Conservation (phyloP, 2,329 filamentous ascomycete genomes). For the Talaromyces amestolkiae region DNA sequence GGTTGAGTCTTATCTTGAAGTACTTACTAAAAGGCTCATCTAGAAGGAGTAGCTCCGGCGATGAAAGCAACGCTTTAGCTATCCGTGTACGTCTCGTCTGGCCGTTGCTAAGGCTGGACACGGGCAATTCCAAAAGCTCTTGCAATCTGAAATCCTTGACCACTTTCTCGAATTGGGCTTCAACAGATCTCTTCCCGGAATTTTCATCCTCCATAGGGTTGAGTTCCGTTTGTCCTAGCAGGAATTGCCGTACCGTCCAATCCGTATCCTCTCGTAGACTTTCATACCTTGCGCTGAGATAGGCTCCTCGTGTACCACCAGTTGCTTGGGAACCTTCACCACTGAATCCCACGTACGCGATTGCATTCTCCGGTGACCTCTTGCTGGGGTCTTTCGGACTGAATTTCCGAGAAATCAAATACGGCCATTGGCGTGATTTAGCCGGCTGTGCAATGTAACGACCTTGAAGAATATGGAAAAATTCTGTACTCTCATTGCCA, state of each 20-base stretch:
- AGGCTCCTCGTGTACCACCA: slow-evolving; percentile 62
- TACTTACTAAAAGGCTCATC: slow-evolving; percentile 82
- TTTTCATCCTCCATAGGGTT: slow-evolving; percentile 64
- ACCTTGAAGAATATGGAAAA: slow-evolving; percentile 76
- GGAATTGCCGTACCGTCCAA: slow-evolving; percentile 76
- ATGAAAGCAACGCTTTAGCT: slow-evolving; percentile 74
- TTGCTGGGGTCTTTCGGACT: slow-evolving; percentile 50
- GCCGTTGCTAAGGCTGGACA: slow-evolving; percentile 88
- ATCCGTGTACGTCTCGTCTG: slow-evolving; percentile 86
- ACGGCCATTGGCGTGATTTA: slow-evolving; percentile 72
- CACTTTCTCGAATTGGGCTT: slow-evolving; percentile 56
- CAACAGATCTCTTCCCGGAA: slow-evolving; percentile 38
- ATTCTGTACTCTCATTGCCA: slow-evolving; percentile 77
- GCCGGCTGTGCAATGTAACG: slow-evolving; percentile 74
- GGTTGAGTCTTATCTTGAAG: background rate
- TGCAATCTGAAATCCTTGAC: slow-evolving; percentile 67
- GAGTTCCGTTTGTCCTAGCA: slow-evolving; percentile 77
- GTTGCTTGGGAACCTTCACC: slow-evolving; percentile 59
- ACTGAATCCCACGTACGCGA: slow-evolving; percentile 90
- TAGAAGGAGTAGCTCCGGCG: slow-evolving; percentile 76
- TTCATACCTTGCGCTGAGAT: slow-evolving; percentile 88
- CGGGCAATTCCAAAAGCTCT: slow-evolving; percentile 71
- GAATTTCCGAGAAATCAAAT: slow-evolving; percentile 64
- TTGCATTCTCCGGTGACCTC: slow-evolving; percentile 62
- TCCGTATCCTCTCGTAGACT: slow-evolving; percentile 81